Evolutionary conservation across 2,329 filamentous ascomycete species (phyloP), one percentile per base, ranked within the genome.

Genomic region (Mollisia scopiformis): DNA sequence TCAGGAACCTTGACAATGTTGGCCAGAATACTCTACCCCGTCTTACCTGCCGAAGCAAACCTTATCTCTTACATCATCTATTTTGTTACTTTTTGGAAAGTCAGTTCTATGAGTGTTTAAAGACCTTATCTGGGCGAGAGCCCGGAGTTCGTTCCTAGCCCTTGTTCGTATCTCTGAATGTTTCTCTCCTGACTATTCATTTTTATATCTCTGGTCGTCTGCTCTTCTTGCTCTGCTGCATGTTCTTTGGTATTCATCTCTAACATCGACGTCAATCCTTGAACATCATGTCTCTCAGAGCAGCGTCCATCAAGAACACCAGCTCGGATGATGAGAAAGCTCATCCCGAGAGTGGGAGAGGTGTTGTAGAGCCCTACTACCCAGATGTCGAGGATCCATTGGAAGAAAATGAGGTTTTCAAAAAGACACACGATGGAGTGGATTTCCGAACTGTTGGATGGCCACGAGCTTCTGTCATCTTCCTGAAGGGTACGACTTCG

Each of bases 381-480:
- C 35, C 57, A 23, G 63, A 65, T 37, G 58, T 56, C 14, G 55
- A 62, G 27, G 68, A 70, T 62, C 62, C 64, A 28, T 56, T 69
- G 43, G 66, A 68, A 43, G 62, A 59, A n/a, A 58, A 67, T 55
- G 79, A 82, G 57, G 76, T 82, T 1, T 82, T 82, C 69, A 78
- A 80, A 67, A 75, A 75, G 27, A 73, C 73, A 2, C 71, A 76
- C 6, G 77, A 78, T 6, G 73, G 73, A 13, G 79, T 82, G 16
- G 75, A 81, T 58, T 82, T 82, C 58, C 74, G 80, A 27, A 81
- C 77, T 7, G 80, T 82, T 21, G 73, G 76, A 37, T 82, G 80
- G 79, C 69, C 79, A 27, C 77, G 79, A 35, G 79, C 80, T 1
- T 77, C 77, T 0, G 75, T 82, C 46, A 80, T 82, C 54, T 81